Percentiles rank a stretch among this genome's conserved stretches.
Evolutionary conservation across 2,329 filamentous ascomycete species (phyloP).

Genomic region (Fusarium sp.): DNA sequence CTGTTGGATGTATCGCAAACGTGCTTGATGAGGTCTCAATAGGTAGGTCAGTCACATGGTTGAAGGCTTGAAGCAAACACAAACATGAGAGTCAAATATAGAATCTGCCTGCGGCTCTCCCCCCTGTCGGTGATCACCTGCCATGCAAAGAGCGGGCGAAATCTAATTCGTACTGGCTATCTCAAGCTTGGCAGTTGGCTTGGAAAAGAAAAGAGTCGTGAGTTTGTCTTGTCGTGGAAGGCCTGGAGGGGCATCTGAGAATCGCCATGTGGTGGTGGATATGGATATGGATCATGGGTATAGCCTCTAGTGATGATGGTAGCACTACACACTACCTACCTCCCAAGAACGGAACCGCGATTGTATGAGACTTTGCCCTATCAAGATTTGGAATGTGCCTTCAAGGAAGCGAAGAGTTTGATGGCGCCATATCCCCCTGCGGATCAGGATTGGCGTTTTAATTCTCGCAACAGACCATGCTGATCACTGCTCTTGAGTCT

Average conservation of each 20-base stretch:
- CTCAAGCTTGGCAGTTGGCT: conserved; percentile 8
- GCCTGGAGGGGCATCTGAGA: too few relatives aligned
- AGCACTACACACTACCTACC: not conserved
- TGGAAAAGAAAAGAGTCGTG: not conserved
- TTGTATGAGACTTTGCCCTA: conserved; percentile 9
- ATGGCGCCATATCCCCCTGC: conserved; percentile 20
- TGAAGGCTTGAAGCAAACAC: conserved; percentile 8
- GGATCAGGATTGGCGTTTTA: conserved; percentile 14
- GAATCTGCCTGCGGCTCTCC: not conserved
- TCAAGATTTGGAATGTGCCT: conserved; percentile 2
- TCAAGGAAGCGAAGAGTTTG: conserved; percentile 2
- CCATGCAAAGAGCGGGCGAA: conserved; percentile 6
- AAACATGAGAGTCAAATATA: conserved; percentile 8
- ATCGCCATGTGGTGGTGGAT: too few relatives aligned
- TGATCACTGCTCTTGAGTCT: not conserved
- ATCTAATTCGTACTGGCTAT: conserved; percentile 8
- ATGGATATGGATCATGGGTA: too few relatives aligned
- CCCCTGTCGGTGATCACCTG: conserved; percentile 20
- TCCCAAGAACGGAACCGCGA: conserved; percentile 24
- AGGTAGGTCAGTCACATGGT: not conserved
- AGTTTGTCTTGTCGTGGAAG: not conserved
- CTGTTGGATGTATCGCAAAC: not conserved
- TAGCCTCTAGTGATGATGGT: not conserved
- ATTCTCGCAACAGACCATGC: conserved; percentile 5
- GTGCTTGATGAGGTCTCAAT: not conserved